Conservation (phyloP, 192 early-diverging fungal genomes). For the Umbelopsis sp. region DNA sequence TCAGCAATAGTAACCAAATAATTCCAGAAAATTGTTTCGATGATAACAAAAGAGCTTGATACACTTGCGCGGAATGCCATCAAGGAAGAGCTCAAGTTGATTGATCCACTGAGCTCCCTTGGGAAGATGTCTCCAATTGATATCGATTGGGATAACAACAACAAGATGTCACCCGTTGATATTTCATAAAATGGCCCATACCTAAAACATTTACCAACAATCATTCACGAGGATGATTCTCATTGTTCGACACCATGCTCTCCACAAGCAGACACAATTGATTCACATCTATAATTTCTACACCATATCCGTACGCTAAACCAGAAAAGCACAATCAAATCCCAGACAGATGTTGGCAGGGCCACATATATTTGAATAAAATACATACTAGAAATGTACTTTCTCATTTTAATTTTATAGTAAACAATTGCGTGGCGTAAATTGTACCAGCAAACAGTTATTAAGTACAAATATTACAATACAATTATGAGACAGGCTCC, state of each 20-base stretch:
- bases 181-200: background rate
- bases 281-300: too few relatives aligned
- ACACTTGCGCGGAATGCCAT: conserved; percentile 61
- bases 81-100: conserved; percentile 58
- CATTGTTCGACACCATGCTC: background rate
- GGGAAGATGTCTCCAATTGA: conserved; percentile 39
- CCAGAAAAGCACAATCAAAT: background rate
- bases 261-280: background rate
- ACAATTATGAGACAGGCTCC: background rate
- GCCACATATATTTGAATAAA: background rate
- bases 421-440: background rate
- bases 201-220: background rate
- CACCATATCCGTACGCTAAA: too few relatives aligned
- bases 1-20: background rate
- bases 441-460: background rate
- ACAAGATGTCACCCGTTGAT: conserved; percentile 4
- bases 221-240: background rate
- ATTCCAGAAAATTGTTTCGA: conserved; percentile 58
- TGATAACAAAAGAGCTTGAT: conserved; percentile 69
- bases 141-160: conserved; percentile 24
- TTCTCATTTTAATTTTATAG: background rate
- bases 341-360: conserved; percentile 1
- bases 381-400: background rate
- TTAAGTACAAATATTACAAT: background rate
- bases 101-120: conserved; percentile 54